Percentiles rank a stretch among this genome's conserved stretches.
phyloP scores from a whole-genome alignment of 352 stramenopile genomes.

The Phytophthora melonis region DNA sequence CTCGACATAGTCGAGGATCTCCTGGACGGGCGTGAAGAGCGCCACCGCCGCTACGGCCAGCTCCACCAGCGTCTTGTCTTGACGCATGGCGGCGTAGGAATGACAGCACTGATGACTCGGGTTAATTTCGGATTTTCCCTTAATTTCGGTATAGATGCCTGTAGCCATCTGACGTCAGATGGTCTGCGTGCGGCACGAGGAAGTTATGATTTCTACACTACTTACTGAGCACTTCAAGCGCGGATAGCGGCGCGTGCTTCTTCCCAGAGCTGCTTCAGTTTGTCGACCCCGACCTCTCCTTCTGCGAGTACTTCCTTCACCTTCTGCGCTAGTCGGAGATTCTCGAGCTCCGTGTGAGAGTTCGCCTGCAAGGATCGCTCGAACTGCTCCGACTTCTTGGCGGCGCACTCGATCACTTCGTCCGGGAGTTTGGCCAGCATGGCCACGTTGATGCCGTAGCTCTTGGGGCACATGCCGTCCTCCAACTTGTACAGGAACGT shows the following conservation, averaged over 20 bases:
- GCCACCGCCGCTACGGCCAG: conserved; percentile 44
- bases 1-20: conserved; percentile 54
- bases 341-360: conserved; percentile 39
- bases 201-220: neutral
- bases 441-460: conserved; percentile 99
- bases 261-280: conserved; percentile 45
- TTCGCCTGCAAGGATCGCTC: conserved; percentile 72
- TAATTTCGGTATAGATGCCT: conserved; percentile 24
- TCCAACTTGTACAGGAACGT: conserved; percentile 99
- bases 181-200: neutral
- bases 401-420: conserved; percentile 94
- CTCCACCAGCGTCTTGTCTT: conserved; percentile 40
- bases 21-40: conserved; percentile 41
- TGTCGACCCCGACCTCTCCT: conserved; percentile 42
- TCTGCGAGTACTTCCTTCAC: conserved; percentile 41
- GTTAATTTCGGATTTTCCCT: conserved; percentile 20
- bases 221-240: conserved; percentile 6
- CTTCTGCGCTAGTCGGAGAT: conserved; percentile 26
- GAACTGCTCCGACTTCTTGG: conserved; percentile 93
- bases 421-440: conserved; percentile 97
- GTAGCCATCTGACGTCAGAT: conserved; percentile 22
- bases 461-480: conserved; percentile 97
- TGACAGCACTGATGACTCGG: conserved; percentile 1
- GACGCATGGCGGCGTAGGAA: conserved; percentile 2
- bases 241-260: conserved; percentile 31